Conservation (phyloP, 2,329 filamentous ascomycete species). For the Lomentospora prolificans region DNA sequence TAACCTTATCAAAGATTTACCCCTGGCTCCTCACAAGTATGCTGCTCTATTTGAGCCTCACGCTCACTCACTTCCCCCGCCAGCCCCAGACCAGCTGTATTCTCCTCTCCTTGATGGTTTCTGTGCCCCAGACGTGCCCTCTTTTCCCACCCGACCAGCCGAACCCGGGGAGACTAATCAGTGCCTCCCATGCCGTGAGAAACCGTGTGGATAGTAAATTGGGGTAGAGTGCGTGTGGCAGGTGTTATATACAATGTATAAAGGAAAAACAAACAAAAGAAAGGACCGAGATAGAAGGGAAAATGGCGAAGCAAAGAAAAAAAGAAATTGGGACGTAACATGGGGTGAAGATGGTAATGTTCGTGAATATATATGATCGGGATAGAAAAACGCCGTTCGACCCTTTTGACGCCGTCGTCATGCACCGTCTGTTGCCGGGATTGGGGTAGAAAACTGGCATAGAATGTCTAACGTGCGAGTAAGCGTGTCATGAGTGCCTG, state of each 20-base stretch:
- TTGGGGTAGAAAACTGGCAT: not conserved
- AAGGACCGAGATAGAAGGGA: not conserved
- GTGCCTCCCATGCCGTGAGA: not conserved
- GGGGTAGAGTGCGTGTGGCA: not conserved
- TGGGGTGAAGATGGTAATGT: not conserved
- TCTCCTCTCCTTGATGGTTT: not conserved
- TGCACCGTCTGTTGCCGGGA: slow-evolving; percentile 6
- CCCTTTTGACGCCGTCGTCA: slow-evolving; percentile 9
- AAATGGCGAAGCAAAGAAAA: slow-evolving; percentile 2
- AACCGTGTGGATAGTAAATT: not conserved
- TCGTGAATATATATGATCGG: slow-evolving; percentile 3
- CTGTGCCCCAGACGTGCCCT: not conserved
- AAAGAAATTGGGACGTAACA: too few species aligned
- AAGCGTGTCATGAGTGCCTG: not conserved
- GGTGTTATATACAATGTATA: slow-evolving; percentile 6
- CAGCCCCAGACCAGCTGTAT: not conserved
- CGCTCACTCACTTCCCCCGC: not conserved
- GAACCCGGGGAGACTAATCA: not conserved
- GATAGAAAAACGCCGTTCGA: slow-evolving; percentile 5
- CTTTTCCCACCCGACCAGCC: not conserved
- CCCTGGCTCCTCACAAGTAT: not conserved
- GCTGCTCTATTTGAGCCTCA: not conserved
- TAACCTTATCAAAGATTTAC: not conserved
- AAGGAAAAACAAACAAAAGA: not conserved
- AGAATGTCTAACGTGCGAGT: not conserved